Base-by-base conservation (phyloP, 495 filamentous ascomycete species). In the Hyaloscypha finlandica region DNA sequence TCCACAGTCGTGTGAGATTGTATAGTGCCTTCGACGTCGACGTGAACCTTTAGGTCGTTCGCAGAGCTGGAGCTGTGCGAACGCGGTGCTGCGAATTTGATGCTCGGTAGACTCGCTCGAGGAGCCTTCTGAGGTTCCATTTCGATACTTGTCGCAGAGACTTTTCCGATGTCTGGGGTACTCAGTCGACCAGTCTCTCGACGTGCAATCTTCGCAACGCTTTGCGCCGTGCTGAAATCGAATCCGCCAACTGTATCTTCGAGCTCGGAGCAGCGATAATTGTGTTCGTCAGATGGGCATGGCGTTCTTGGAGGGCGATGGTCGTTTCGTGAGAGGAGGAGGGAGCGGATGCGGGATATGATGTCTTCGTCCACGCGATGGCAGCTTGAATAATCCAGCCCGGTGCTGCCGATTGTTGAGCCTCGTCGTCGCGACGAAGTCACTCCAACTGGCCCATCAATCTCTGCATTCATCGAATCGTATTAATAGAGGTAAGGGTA, bases 211-310 rank as follows among this genome's bases (percentile, higher is more conserved):
- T 45, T 64, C 2, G 69, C 66, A 63, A 74, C 52, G 54, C 67
- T 71, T 52, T 70, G 70, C 22, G 71, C 69, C 53, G 67, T 68
- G 45, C 37, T 65, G 52, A 70, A 71, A 25, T 74, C 69, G 25
- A 71, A 69, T 33, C 58, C 22, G 29, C 11, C 30, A 3, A 30
- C 20, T 59, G 53, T 30, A 30, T 35, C 29, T 12, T 25, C 8
- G 45, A 62, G 30, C 12, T 63, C 33, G 12, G 57, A 62, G 57
- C 8, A 29, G 39, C 25, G 20, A 25, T 48, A 39, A 31, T 12
- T 22, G 31, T 37, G 3, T 33, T 69, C 61, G 45, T 70, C 65
- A 20, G 65, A 68, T 8, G 45, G n/a, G 35, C 52, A 35, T 37
- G 68, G 63, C 35, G 67, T 66, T 32, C 62, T 53, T 51, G 64